Evolutionary conservation across 495 filamentous ascomycete species (phyloP), one percentile per base, ranked within the genome.

Genomic region (Aspergillus carlsbadensis): DNA sequence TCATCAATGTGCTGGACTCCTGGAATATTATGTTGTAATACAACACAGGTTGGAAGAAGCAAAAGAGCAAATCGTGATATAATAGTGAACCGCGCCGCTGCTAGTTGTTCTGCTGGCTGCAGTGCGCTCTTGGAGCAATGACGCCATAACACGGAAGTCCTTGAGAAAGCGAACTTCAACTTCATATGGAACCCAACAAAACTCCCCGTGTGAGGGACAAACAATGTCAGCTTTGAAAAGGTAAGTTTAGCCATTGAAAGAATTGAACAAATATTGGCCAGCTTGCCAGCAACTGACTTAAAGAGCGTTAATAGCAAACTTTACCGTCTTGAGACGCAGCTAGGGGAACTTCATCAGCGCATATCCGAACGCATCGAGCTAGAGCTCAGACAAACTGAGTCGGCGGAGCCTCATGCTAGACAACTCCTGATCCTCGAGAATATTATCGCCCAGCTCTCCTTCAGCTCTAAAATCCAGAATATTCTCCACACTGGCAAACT

Each of bases 291-390:
- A n/a, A n/a, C n/a, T n/a, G n/a, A n/a, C n/a, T n/a, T n/a, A n/a
- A n/a, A n/a, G n/a, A 22, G 6, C 10, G n/a, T 26, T n/a, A 6
- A 6, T 63, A 96, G 92, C 70, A 90, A 92, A 69, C 79, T 96
- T 41, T 84, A 84, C 53, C 83, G 80, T 35, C 74, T 97, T 51
- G 92, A 97, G 69, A 75, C 79, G 37, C 87, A 90, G 60, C 80
- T 98, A 52, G 92, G 96, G 64, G 84, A 83, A 39, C 74, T 96
- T 46, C 82, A 88, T 45, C 77, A 89, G 31, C 64, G 67, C 39
- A 58, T 69, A 33, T 52, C 52, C 18, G 56, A 65, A 11, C 56
- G 57, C 18, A 20, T 59, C 29, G 29, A 62, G 40, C 11, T 34
- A 43, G 61, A 53, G 48, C 49, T 45, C 39, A 60, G 62, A 54